Base-by-base conservation (phyloP, 352 stramenopile genomes). In the Hyaloperonospora brassicae region DNA sequence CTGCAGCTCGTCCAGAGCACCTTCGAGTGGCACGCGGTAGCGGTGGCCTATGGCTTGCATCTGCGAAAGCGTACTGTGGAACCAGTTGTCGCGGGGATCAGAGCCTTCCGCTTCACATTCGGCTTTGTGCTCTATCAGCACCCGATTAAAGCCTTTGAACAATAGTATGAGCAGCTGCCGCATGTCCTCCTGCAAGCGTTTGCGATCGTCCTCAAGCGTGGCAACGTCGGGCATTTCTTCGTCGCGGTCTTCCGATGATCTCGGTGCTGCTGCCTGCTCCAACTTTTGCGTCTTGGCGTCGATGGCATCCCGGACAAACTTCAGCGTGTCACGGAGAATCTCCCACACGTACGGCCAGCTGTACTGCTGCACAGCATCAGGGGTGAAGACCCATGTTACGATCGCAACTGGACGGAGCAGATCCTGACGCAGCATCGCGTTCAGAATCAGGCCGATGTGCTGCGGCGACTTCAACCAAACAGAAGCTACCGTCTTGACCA, bases 301-400 rank as follows among this genome's bases (percentile, higher is more conserved):
- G 47, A 83, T 80, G 22, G 56, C 54, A 9, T 68, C 62, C 47
- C 81, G 65, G 30, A 87, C 52, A 25, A 85, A 85, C 23, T 60
- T 66, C 24, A 93, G 41, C 22, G 83, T 87, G 38, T 87, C 79
- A 49, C 86, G 68, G 34, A 89, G 49, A 42, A 93, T 89, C 5
- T 74, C 76, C 83, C 83, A 93, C 43, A 93, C 77, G 55, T 93
- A 93, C 34, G 81, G 83, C 83, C 83, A 93, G 64, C 83, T 91
- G 64, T 90, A 93, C 56, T 93, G 83, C 67, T 91, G 83, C 17
- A 90, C 72, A 4, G 79, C 79, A 44, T 93, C 83, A 5, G 77
- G 50, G 8, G 76, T 89, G 62, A 90, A 89, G 21, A 91, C 69
- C 83, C 83, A 93, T 55, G 73, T 77, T 7, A 77, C 66, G 38